Evolutionary conservation across 441 rosid species (phyloP).

Genomic region (Jatropha multifida): DNA sequence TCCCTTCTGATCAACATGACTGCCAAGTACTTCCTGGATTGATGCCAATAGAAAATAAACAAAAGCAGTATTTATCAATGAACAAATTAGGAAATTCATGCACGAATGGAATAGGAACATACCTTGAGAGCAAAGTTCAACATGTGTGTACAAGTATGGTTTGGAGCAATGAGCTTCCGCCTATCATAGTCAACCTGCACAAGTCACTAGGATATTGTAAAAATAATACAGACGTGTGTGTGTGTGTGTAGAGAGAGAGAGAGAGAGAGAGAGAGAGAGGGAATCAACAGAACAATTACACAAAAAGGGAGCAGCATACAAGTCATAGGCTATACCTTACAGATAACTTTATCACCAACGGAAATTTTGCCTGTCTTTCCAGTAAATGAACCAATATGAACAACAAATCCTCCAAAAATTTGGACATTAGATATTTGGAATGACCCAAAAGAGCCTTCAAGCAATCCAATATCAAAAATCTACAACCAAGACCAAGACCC

Average conservation of each 20-base stretch:
- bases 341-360: slow-evolving; percentile 71
- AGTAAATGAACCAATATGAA: slow-evolving; percentile 76
- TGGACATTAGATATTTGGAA: slow-evolving; percentile 88
- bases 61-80: not conserved
- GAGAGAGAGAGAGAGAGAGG: not conserved
- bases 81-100: not conserved
- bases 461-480: slow-evolving; percentile 84
- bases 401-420: slow-evolving; percentile 87
- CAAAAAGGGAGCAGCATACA: slow-evolving; percentile 10
- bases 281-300: slow-evolving; percentile 10
- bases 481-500: slow-evolving; percentile 36
- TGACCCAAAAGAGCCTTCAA: slow-evolving; percentile 78
- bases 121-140: slow-evolving; percentile 97
- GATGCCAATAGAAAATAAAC: slow-evolving; percentile 16
- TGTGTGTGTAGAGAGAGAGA: not conserved
- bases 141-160: slow-evolving; percentile 98
- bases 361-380: slow-evolving; percentile 43
- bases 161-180: slow-evolving; percentile 86
- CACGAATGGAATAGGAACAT: slow-evolving; percentile 17
- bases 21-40: slow-evolving; percentile 87
- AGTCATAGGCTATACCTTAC: slow-evolving; percentile 56
- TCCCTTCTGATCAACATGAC: slow-evolving; percentile 98
- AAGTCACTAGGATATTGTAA: slow-evolving; percentile 11
- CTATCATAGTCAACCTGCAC: slow-evolving; percentile 88
- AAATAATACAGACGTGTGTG: no score